phyloP scores from a whole-genome alignment of 73 alveolate genomes.

The Stentor coeruleus region DNA sequence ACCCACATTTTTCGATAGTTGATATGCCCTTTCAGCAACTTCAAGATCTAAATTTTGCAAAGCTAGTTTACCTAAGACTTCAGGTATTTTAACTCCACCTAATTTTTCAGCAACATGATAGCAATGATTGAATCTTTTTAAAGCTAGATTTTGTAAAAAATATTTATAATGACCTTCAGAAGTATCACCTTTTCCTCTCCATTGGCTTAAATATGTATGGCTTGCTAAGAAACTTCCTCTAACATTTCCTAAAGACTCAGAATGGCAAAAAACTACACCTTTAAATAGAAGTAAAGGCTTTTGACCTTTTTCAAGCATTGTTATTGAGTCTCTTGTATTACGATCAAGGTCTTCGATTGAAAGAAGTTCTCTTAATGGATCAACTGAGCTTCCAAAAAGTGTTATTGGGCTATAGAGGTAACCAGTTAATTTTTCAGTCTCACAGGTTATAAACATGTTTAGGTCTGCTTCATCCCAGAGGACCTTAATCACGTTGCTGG shows the following conservation, averaged over 20 bases:
- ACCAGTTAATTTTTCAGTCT: conserved; percentile 58
- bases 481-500: conserved; percentile 63
- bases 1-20: conserved; percentile 77
- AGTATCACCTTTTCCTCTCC: conserved; percentile 88
- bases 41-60: conserved; percentile 85
- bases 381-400: conserved; percentile 78
- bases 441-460: conserved; percentile 78
- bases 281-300: conserved; percentile 74
- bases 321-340: conserved; percentile 61
- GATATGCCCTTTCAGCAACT: conserved; percentile 87
- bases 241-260: conserved; percentile 63
- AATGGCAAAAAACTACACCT: conserved; percentile 70
- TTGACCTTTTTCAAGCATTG: conserved; percentile 76
- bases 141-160: conserved; percentile 82
- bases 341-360: conserved; percentile 86
- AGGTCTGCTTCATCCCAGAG: conserved; percentile 92
- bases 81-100: conserved; percentile 65
- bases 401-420: conserved; percentile 73
- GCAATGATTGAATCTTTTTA: conserved; percentile 69
- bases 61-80: conserved; percentile 84
- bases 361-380: conserved; percentile 64
- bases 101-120: conserved; percentile 72
- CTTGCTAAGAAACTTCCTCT: conserved; percentile 73
- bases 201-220: conserved; percentile 77
- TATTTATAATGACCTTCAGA: conserved; percentile 95